Evolutionary conservation across 768 basidiomycete genomes (phyloP), one percentile per base, ranked within the genome.

Genomic region (Sporobolomyces roseus): DNA sequence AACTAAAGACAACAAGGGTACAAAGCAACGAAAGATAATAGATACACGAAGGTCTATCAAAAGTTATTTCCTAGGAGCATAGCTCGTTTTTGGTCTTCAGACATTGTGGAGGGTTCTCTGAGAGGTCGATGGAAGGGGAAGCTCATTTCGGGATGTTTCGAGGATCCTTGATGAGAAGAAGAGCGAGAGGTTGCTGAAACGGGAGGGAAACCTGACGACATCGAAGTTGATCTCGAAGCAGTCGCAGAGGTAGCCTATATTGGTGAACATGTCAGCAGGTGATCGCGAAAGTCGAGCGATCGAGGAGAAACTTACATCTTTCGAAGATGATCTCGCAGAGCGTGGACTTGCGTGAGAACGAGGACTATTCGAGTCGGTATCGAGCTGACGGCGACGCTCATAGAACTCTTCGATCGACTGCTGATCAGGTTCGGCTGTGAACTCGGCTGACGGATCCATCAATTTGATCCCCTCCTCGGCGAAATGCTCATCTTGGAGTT

Each of bases 1-100:
- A n/a, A n/a, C n/a, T n/a, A n/a, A n/a, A n/a, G n/a, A n/a, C n/a
- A n/a, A n/a, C n/a, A n/a, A n/a, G n/a, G n/a, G n/a, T n/a, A n/a
- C n/a, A n/a, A n/a, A n/a, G n/a, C n/a, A 23, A 46, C 12, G 23
- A 46, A 46, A 46, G 21, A 21, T 10, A 46, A 46, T 41, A 9
- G 10, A 41, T 9, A 41, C 38, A 9, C 17, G 23, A 46, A 23
- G 23, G 45, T 46, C 12, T 23, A 6, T 46, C 21, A 23, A 21
- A 38, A n/a, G 38, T 5, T 25, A 45, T 35, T 30, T 1, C 56
- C 56, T 25, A 58, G 41, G n/a, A 58, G 25, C 23, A 58, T 38
- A 19, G 43, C 56, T 14, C 56, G 56, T 45, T 58, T 58, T 33
- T 45, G 25, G 38, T 58, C 56, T 32, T 58, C 56, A 45, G 56